phyloP scores from a whole-genome alignment of 495 filamentous ascomycete species.

The Parathielavia hyrcaniae region DNA sequence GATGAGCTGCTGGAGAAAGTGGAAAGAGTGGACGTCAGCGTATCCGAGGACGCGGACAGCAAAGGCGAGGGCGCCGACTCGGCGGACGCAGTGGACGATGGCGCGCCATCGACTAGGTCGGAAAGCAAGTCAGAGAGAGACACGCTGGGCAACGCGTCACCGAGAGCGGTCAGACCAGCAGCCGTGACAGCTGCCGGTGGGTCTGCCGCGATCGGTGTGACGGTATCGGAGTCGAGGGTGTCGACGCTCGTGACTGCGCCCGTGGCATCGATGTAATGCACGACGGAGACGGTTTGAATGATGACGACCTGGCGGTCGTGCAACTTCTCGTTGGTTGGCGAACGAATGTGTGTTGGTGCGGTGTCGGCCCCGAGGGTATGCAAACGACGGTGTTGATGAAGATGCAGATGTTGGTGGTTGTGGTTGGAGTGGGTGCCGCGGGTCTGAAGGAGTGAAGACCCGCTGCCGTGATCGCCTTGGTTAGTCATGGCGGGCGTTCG shows the following conservation, averaged over 20 bases:
- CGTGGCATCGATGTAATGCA: conserved; percentile 44
- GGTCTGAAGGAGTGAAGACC: conserved; percentile 52
- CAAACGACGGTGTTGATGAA: conserved; percentile 26
- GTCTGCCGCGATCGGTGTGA: conserved; percentile 14
- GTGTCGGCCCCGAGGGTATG: conserved; percentile 16
- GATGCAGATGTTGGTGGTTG: conserved; percentile 29
- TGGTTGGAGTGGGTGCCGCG: conserved; percentile 29
- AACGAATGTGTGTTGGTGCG: conserved; percentile 35
- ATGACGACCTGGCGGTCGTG: conserved; percentile 38
- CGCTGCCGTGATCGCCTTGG: conserved; percentile 29
- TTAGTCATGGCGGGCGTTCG: conserved; percentile 42
- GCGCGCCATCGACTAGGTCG: conserved; percentile 23
- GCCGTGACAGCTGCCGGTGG: conserved; percentile 21
- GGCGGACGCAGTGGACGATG: conserved; percentile 25
- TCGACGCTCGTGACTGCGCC: conserved; percentile 38
- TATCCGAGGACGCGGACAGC: conserved; percentile 22
- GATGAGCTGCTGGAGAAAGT: conserved; percentile 43
- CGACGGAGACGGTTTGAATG: conserved; percentile 45
- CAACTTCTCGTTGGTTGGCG: conserved; percentile 29
- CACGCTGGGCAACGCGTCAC: conserved; percentile 27
- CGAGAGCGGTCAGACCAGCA: conserved; percentile 17
- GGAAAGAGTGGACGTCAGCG: conserved; percentile 50
- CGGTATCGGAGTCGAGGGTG: conserved; percentile 30
- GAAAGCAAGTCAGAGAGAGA: conserved; percentile 16
- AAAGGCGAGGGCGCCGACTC: conserved; percentile 15